Base-by-base conservation (phyloP, 768 basidiomycete genomes). In the Lactifluus subvellereus region DNA sequence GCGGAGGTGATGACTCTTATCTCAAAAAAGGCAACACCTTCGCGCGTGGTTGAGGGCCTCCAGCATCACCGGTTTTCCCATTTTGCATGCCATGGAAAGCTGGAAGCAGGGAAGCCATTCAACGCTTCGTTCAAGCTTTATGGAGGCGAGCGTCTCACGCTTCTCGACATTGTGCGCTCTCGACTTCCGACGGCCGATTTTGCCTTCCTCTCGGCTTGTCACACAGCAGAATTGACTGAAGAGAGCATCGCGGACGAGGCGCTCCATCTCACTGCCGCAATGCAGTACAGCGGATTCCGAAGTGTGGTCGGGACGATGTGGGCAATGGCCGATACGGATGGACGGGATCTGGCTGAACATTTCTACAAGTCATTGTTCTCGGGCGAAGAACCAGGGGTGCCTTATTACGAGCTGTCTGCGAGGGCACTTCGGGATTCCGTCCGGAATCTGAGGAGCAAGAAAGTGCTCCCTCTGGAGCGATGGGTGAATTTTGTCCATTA, bases 401-500 rank as follows among this genome's bases (percentile, higher is more conserved):
- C 49, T 2, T 38, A 53, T n/a, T 9, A 53, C 27, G 27, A 27
- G 27, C 2, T 27, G 27, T 27, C 27, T 27, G 27, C 27, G 27
- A 27, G 27, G 27, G 27, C 27, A 27, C 27, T 27, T 27, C 27
- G 27, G 27, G 27, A 27, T 27, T 1, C 27, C 27, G 27, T 27
- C 27, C 27, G 2, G 27, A 27, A 27, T 27, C 27, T 27, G 27
- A 27, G 27, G 27, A 27, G 27, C 27, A 53, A 38, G 52, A 53
- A 37, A 13, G 6, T 9, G 4, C 18, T 37, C 3, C 18, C 33
- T 53, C 35, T 43, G 0, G 58, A 59, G 27, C 38, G 38, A 27
- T 58, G 48, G 47, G 56, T 48, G 35, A 38, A 58, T 40, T 58
- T 58, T 8, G 57, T 58, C 37, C 57, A 59, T 11, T 54, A 54